Evolutionary conservation across 2,329 filamentous ascomycete genomes (phyloP).

Genomic region (Diaporthe citriasiana): DNA sequence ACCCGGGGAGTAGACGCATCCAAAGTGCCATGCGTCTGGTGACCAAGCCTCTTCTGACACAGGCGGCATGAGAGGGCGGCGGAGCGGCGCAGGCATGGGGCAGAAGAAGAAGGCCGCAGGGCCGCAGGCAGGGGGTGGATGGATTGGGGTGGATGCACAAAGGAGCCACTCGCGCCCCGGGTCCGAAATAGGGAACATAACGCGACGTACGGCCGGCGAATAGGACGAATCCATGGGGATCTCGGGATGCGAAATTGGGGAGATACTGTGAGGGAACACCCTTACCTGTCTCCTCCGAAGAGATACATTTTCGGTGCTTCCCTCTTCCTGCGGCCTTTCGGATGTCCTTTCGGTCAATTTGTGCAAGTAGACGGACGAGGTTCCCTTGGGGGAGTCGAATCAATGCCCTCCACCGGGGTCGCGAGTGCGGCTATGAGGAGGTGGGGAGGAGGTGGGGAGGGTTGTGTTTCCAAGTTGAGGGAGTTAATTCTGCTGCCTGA

Average conservation of each 20-base stretch:
- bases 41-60: slow-evolving; percentile 12
- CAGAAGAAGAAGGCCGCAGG: neutral
- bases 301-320: slow-evolving; percentile 33
- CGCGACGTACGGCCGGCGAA: neutral
- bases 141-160: slow-evolving; percentile 13
- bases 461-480: neutral
- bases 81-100: neutral
- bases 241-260: neutral
- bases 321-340: slow-evolving; percentile 19
- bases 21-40: slow-evolving; percentile 16
- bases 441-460: neutral
- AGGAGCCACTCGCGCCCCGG: neutral
- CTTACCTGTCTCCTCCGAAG: slow-evolving; percentile 43
- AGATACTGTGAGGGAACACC: neutral
- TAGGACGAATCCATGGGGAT: neutral
- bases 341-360: neutral
- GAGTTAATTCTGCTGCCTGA: slow-evolving; percentile 34
- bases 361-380: neutral
- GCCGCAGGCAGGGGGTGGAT: neutral
- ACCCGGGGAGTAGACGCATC: neutral
- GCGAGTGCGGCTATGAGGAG: neutral
- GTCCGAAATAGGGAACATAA: neutral
- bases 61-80: neutral
- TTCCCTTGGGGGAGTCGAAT: neutral
- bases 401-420: neutral